These are phyloP conservation scores for Bimuria novae-zelandiae DNA, from an alignment of 2,329 filamentous ascomycete species.

Conservation along the genomic window DNA sequence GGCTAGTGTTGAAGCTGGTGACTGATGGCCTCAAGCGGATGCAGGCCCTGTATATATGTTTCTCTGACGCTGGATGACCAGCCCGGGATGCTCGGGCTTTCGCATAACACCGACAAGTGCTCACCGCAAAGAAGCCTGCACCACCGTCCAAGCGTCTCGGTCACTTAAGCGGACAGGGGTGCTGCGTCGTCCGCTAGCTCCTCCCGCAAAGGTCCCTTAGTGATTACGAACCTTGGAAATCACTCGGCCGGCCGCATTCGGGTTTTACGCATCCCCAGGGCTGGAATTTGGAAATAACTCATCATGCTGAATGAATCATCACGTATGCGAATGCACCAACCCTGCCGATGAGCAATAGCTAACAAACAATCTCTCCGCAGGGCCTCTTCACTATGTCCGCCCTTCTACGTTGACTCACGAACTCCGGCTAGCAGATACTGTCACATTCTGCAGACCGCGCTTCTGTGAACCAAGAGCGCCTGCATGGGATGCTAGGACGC, in stretches of 20 bases:
- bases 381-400: too few relatives aligned
- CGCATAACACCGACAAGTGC: slow-evolving; percentile 25
- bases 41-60: slow-evolving; percentile 40
- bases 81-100: slow-evolving; percentile 33
- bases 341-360: too few relatives aligned
- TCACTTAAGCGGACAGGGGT: slow-evolving; percentile 9
- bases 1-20: slow-evolving; percentile 20
- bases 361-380: too few relatives aligned
- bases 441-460: too few relatives aligned
- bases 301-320: slow-evolving; percentile 10
- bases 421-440: too few relatives aligned
- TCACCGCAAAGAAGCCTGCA: slow-evolving; percentile 30
- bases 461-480: not conserved
- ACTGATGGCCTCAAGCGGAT: slow-evolving; percentile 18
- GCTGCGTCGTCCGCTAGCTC: slow-evolving; percentile 9
- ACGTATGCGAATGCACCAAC: not conserved
- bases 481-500: not conserved
- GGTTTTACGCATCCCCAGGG: slow-evolving; percentile 7
- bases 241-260: slow-evolving; percentile 7
- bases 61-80: slow-evolving; percentile 32
- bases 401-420: too few relatives aligned
- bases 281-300: slow-evolving; percentile 5
- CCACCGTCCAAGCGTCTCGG: slow-evolving; percentile 6
- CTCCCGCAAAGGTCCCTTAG: slow-evolving; percentile 2
- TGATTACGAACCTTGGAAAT: slow-evolving; percentile 2